Evolutionary conservation across 495 filamentous ascomycete species (phyloP).

Genomic region (Aspergillus sclerotiicarbonarius): DNA sequence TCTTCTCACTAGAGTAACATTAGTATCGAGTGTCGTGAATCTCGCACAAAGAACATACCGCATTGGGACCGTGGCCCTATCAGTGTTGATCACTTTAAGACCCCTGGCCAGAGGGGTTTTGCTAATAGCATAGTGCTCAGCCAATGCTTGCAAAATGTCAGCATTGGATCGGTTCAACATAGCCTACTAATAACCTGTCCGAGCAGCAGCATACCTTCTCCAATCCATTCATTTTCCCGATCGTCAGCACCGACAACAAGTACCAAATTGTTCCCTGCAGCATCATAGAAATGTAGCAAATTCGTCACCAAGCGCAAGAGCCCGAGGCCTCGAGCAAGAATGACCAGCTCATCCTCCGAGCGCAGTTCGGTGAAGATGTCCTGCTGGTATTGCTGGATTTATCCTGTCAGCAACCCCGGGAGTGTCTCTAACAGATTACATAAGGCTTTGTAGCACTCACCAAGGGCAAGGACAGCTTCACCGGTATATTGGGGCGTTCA

Average conservation of each 20-base stretch:
- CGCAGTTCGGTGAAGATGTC: slow-evolving; percentile 89
- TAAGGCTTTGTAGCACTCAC: slow-evolving; percentile 44
- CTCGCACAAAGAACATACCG: slow-evolving; percentile 37
- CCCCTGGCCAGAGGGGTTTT: slow-evolving; percentile 74
- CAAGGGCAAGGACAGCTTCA: slow-evolving; percentile 91
- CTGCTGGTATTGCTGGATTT: slow-evolving; percentile 71
- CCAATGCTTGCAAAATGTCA: slow-evolving; percentile 56
- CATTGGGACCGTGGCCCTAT: slow-evolving; percentile 79
- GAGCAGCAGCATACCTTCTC: slow-evolving; percentile 56
- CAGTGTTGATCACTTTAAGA: slow-evolving; percentile 89
- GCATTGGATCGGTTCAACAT: neutral
- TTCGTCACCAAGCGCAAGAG: slow-evolving; percentile 89
- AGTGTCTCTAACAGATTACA: neutral
- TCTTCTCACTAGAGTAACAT: slow-evolving; percentile 63
- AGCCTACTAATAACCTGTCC: neutral
- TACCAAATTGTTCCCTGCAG: slow-evolving; percentile 88
- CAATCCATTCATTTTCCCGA: slow-evolving; percentile 91
- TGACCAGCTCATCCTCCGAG: slow-evolving; percentile 86
- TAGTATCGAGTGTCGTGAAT: slow-evolving; percentile 13
- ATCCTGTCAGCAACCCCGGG: slow-evolving; percentile 14
- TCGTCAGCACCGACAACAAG: slow-evolving; percentile 89
- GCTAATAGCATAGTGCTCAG: slow-evolving; percentile 89
- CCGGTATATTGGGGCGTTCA: slow-evolving; percentile 60
- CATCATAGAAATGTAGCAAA: slow-evolving; percentile 93
- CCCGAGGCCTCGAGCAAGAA: slow-evolving; percentile 88